A percentile compares a stretch with the other conserved stretches of the same genome.
These are phyloP conservation scores for Neolentinus lepideus DNA, from an alignment of 1,284 basidiomycete genomes.

Conservation along the genomic window DNA sequence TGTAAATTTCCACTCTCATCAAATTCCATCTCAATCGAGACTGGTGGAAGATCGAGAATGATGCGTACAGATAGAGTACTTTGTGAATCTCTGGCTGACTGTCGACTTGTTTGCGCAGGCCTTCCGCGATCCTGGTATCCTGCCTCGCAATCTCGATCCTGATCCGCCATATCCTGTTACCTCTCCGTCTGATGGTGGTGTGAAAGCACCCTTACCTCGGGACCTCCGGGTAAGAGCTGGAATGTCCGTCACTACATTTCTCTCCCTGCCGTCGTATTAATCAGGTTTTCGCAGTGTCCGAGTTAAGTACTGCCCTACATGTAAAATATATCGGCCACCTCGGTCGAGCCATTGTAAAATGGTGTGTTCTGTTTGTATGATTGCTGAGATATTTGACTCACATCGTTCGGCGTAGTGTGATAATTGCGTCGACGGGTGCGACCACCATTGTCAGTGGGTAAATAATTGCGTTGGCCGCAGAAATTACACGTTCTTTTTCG, in stretches of 20 bases:
- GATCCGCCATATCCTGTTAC: constrained; percentile 68
- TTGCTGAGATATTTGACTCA: constrained; percentile 3
- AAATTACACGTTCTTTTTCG: constrained; percentile 88
- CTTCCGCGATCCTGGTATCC: constrained; percentile 82
- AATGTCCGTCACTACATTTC: constrained; percentile 47
- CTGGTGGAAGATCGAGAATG: too few relatives aligned
- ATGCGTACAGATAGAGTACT: too few relatives aligned
- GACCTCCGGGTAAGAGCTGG: constrained; percentile 76
- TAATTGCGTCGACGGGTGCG: constrained; percentile 87
- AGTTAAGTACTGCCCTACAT: constrained; percentile 89
- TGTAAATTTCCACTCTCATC: too few relatives aligned
- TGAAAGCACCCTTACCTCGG: constrained; percentile 65
- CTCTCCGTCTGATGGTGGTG: constrained; percentile 52
- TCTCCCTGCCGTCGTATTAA: constrained; percentile 4
- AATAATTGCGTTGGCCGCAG: constrained; percentile 90
- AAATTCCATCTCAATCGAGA: too few relatives aligned
- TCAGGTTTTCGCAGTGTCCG: constrained; percentile 50
- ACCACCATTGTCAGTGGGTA: constrained; percentile 93
- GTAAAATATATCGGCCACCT: constrained; percentile 84
- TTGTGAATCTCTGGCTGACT: not conserved
- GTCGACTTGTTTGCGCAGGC: constrained; percentile 37
- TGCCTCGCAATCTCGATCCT: constrained; percentile 80
- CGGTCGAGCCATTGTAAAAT: constrained; percentile 90
- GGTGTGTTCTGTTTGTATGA: constrained; percentile 33
- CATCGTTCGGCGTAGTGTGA: constrained; percentile 56